Base-by-base conservation (phyloP, 345 rosid species). In the Adansonia digitata region DNA sequence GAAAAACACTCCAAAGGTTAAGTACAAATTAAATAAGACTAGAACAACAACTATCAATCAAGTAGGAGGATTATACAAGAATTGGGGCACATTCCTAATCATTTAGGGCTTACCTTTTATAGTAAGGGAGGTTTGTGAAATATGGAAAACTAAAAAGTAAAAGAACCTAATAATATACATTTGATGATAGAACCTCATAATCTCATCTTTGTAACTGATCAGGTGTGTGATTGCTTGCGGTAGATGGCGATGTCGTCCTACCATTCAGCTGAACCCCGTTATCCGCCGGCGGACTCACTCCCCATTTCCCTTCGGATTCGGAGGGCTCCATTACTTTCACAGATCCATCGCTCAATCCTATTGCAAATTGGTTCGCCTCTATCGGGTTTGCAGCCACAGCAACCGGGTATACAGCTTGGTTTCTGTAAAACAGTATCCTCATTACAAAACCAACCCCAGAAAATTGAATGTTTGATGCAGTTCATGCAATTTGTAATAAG, bases 181-280 rank as follows among this genome's bases (percentile, higher is more conserved):
- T 18, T 18, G n/a, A n/a, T n/a, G n/a, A n/a, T n/a, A n/a, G n/a
- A n/a, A n/a, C n/a, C n/a, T n/a, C n/a, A 15, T 17, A 49, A 39
- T 59, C 75, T 91, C 82, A 90, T 86, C 94, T 88, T 62, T 88
- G 92, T 35, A 86, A 74, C 72, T 83, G 93, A 79, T 91, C 94
- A 0, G 89, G 84, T n/a, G 92, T 82, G 85, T 90, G 93, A 87
- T 88, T 92, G 88, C 93, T 89, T 46, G 92, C 82, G 2, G 90
- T 88, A 7, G 97, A 88, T 8, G 98, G 88, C 1, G 98, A 86
- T 1, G 93, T 77, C 22, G 94, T 81, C 74, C 89, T 77, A 22
- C 93, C 88, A 45, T 81, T 89, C 65, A 88, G 77, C 26, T 10
- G 46, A 13, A 84, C 68, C 0, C 68, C 26, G 15, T 63, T 64